Evolutionary conservation across 148 eudicot species (phyloP).

Genomic region (Fagopyrum esculentum): DNA sequence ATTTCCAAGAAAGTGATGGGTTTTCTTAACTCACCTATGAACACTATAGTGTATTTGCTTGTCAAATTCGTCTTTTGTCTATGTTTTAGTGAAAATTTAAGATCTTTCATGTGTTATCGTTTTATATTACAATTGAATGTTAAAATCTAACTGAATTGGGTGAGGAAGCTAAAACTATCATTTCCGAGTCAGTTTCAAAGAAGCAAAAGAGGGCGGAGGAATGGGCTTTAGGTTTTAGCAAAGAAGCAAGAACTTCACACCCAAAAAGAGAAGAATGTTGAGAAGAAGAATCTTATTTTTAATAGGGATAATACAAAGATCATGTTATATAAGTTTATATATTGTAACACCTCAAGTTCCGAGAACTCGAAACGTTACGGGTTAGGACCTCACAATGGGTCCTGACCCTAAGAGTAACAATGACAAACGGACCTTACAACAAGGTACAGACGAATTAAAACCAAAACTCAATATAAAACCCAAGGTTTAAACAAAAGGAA

Average conservation of each 20-base stretch:
- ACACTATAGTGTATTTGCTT: background rate
- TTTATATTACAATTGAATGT: background rate
- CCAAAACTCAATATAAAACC: too few relatives aligned
- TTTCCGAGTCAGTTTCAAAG: slow-evolving; percentile 73
- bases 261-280: slow-evolving; percentile 50
- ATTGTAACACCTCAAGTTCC: too few relatives aligned
- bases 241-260: slow-evolving; percentile 40
- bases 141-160: slow-evolving; percentile 32
- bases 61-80: background rate
- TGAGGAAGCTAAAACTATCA: slow-evolving; percentile 30
- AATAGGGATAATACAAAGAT: slow-evolving; percentile 54
- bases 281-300: slow-evolving; percentile 58
- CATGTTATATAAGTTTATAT: slow-evolving; percentile 22
- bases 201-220: slow-evolving; percentile 74
- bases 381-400: too few relatives aligned
- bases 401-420: too few relatives aligned
- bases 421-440: too few relatives aligned
- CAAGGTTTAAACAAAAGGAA: too few relatives aligned
- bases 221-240: slow-evolving; percentile 42
- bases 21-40: background rate
- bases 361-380: too few relatives aligned
- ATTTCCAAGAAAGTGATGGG: background rate
- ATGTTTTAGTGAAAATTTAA: background rate
- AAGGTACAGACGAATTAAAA: too few relatives aligned
- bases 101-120: background rate